Evolutionary conservation across 768 basidiomycete genomes (phyloP).

Genomic region (Crepidotus variabilis): DNA sequence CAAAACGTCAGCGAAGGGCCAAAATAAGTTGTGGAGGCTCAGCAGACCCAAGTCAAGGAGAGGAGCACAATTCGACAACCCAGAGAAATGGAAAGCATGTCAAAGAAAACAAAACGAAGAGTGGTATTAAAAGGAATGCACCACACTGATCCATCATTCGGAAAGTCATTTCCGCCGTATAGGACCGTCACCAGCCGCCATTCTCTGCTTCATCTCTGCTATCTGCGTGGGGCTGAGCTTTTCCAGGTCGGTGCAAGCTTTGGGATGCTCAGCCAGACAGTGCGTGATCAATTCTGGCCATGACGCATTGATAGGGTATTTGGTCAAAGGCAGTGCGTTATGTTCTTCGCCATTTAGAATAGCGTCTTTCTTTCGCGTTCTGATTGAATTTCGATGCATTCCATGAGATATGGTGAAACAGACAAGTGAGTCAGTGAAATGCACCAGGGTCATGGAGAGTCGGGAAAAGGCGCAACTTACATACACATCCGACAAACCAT

Average conservation of each 20-base stretch:
- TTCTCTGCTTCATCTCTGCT: conserved; percentile 24
- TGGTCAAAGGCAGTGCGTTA: conserved; percentile 1
- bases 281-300: conserved; percentile 31
- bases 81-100: neutral
- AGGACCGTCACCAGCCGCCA: conserved; percentile 4
- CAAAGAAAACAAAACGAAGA: neutral
- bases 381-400: neutral
- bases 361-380: conserved; percentile 1
- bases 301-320: conserved; percentile 22
- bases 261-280: conserved; percentile 25
- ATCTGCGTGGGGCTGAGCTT: conserved; percentile 27
- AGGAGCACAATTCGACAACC: too few species aligned
- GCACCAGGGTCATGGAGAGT: neutral
- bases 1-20: too few species aligned
- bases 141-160: neutral
- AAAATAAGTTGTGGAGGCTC: too few species aligned
- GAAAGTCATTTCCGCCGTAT: neutral
- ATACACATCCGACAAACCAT: conserved; percentile 28
- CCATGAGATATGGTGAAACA: neutral
- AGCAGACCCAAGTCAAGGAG: too few species aligned
- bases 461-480: conserved; percentile 15
- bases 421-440: neutral
- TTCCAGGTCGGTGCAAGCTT: conserved; percentile 27
- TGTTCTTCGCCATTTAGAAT: neutral
- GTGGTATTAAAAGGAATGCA: neutral